These are phyloP conservation scores for Claviceps sp. DNA, from an alignment of 2,329 filamentous ascomycete species.

Conservation along the genomic window DNA sequence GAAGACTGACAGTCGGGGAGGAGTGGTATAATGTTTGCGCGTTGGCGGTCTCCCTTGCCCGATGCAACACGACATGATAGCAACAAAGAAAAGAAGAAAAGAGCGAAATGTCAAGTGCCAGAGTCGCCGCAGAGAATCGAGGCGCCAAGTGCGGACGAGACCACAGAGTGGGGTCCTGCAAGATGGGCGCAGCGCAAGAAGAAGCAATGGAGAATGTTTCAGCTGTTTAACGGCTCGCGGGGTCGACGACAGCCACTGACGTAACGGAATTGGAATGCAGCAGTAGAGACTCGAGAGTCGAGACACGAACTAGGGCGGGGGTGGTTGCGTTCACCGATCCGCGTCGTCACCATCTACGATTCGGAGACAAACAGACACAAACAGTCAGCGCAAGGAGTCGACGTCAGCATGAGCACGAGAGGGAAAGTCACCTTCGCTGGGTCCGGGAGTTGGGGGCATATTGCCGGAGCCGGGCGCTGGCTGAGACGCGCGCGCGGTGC, in stretches of 20 bases:
- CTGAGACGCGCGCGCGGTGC: slow-evolving; percentile 38
- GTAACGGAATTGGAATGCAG: background rate
- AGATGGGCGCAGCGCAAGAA: background rate
- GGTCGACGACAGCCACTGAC: background rate
- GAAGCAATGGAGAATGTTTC: background rate
- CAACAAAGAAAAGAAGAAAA: background rate
- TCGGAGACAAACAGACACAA: background rate
- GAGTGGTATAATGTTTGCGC: slow-evolving; percentile 3
- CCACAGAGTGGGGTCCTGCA: background rate
- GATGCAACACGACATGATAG: slow-evolving; percentile 3
- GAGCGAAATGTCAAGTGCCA: background rate
- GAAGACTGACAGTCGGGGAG: background rate
- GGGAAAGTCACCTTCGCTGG: slow-evolving; percentile 49
- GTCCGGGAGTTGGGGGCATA: slow-evolving; percentile 46
- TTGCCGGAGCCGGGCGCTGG: slow-evolving; percentile 39
- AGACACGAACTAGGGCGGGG: no score
- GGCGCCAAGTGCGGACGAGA: background rate
- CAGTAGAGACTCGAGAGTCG: background rate
- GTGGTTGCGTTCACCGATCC: slow-evolving; percentile 14
- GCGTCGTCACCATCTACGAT: slow-evolving; percentile 25
- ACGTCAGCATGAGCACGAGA: slow-evolving; percentile 19
- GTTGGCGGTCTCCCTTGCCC: slow-evolving; percentile 4
- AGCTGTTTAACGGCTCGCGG: background rate
- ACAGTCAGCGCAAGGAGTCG: slow-evolving; percentile 1
- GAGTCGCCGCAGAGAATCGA: background rate